Base-by-base conservation (phyloP, 148 eudicot genomes). In the Chenopodium berlandieri region DNA sequence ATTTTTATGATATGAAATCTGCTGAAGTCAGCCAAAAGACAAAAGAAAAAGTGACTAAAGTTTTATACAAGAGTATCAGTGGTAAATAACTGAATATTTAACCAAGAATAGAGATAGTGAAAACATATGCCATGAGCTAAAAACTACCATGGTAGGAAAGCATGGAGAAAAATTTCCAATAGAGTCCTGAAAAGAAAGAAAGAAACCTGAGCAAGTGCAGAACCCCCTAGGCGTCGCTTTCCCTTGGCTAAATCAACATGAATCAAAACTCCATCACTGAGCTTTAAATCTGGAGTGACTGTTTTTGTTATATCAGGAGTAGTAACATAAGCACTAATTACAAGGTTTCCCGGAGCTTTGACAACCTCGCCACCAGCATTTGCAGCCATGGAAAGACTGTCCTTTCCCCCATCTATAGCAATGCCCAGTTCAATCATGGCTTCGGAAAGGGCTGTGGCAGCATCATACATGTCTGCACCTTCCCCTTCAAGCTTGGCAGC, bases 401-500 rank as follows among this genome's bases (percentile, higher is more conserved):
- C 97, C 40, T 94, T 94, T 5, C 98, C 97, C 8, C 98, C 98
- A 88, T 95, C 98, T 81, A 95, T 91, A 31, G 98, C 97, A 82
- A 92, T 89, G 37, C 98, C 98, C 72, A 94, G 95, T 80, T 91
- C 89, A 54, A 94, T 91, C 98, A 94, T 94, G 56, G 89, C 88
- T 52, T 93, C 97, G 11, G 95, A 82, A 73, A 95, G 97, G 77
- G 95, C 92, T 25, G 66, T 66, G 47, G 98, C 97, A 27, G 97
- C 95, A 85, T 95, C 98, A 81, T 95, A 95, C 98, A 94, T 93
- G 63, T 88, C 97, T 4, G 97, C 94, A 63, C 97, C 98, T 86
- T 93, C 95, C 31, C 97, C 97, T 32, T 95, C 98, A 58, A 93
- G 90, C 81, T 94, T 94, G 52, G 98, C 98, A 60, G 98, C 98